These are phyloP conservation scores for Starmerella geochares DNA, from an alignment of 805 yeast genomes.

Conservation along the genomic window DNA sequence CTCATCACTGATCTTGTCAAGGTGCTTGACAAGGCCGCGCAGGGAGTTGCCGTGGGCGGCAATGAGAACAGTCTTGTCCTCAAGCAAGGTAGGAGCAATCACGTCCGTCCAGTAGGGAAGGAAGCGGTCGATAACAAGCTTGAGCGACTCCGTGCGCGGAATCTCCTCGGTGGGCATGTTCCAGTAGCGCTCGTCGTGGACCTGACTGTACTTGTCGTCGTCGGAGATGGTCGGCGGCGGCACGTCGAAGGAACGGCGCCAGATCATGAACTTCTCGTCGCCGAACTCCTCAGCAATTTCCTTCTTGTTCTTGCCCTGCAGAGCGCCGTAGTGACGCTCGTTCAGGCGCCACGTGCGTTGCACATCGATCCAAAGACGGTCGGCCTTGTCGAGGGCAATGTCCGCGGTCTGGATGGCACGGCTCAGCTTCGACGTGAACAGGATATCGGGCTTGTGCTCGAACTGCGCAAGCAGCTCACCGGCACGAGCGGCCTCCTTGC, in stretches of 20 bases:
- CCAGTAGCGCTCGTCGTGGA: conserved; percentile 72
- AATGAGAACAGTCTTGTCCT: conserved; percentile 79
- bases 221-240: conserved; percentile 88
- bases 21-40: conserved; percentile 91
- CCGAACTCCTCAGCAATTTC: conserved; percentile 81
- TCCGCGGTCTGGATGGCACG: conserved; percentile 97
- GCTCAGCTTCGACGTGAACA: conserved; percentile 81
- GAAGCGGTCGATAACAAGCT: conserved; percentile 89
- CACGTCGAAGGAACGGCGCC: conserved; percentile 95
- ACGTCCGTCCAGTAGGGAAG: conserved; percentile 95
- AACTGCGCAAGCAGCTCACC: conserved; percentile 86
- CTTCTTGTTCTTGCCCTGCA: conserved; percentile 98
- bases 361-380: conserved; percentile 82
- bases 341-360: conserved; percentile 95
- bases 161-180: conserved; percentile 75
- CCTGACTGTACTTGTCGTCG: conserved; percentile 72
- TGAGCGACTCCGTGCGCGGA: conserved; percentile 90
- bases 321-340: conserved; percentile 98
- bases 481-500: conserved; percentile 83
- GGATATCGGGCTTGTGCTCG: conserved; percentile 71
- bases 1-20: conserved; percentile 83
- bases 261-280: conserved; percentile 83
- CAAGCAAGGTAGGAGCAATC: conserved; percentile 72
- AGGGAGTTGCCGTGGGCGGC: conserved; percentile 99
- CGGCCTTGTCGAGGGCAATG: conserved; percentile 82